A percentile compares a stretch with the other conserved stretches of the same genome.
Conservation (phyloP, 371 early-diverging fungal genomes). For the Mucor mucedo region DNA sequence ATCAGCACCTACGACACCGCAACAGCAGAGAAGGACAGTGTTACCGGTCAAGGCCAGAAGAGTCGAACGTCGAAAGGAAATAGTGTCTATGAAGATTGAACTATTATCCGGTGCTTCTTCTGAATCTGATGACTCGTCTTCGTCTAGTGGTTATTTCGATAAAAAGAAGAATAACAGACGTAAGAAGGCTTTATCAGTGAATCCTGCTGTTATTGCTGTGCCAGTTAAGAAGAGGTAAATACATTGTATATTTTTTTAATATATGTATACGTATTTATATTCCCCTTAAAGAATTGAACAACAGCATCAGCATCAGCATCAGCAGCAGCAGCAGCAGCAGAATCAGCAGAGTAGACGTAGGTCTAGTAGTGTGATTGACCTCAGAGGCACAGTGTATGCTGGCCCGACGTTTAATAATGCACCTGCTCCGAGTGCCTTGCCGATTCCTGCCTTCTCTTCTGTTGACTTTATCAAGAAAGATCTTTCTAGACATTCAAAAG, state of each 20-base stretch:
- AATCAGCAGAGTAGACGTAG: conserved; percentile 9
- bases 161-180: conserved; percentile 8
- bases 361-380: conserved; percentile 24
- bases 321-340: neutral
- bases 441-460: conserved; percentile 70
- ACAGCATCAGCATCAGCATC: conserved; percentile 4
- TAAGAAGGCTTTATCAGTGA: neutral
- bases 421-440: conserved; percentile 73
- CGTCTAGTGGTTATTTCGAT: neutral
- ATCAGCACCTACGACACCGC: conserved; percentile 30
- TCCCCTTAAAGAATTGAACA: conserved; percentile 5
- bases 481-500: conserved; percentile 32
- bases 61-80: conserved; percentile 29
- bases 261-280: neutral
- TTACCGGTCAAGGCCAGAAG: conserved; percentile 27
- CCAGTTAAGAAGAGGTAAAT: conserved; percentile 13
- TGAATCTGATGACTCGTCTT: conserved; percentile 22
- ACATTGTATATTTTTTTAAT: neutral
- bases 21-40: conserved; percentile 22
- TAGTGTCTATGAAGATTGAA: conserved; percentile 24
- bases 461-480: conserved; percentile 5
- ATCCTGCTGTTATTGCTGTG: conserved; percentile 1
- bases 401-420: conserved; percentile 84
- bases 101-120: conserved; percentile 9
- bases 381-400: conserved; percentile 53